phyloP scores from a whole-genome alignment of 192 early-diverging fungal species.

The Coemansia sp. region DNA sequence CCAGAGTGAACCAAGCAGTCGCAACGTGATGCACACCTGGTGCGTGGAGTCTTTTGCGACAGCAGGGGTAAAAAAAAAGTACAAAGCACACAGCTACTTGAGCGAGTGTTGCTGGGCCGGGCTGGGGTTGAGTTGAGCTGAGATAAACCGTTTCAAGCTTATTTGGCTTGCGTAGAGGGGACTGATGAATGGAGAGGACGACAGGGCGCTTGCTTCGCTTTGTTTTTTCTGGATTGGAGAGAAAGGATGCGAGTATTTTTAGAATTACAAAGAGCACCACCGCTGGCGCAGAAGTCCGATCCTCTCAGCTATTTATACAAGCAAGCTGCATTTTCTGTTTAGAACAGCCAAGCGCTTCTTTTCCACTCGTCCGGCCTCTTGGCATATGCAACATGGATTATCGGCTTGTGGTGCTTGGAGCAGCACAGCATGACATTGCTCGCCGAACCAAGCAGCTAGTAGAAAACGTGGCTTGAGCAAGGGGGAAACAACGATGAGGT shows the following conservation, averaged over 20 bases:
- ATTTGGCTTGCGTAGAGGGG: no score
- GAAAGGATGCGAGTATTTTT: not conserved
- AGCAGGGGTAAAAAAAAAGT: no score
- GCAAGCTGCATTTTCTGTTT: not conserved
- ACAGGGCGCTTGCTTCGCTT: not conserved
- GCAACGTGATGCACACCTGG: no score
- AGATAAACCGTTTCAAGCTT: no score
- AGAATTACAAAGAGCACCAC: not conserved
- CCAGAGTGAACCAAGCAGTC: no score
- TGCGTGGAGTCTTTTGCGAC: not conserved
- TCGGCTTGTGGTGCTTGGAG: not conserved
- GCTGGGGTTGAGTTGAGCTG: no score
- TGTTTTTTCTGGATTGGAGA: not conserved
- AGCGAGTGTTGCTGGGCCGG: no score
- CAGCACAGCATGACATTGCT: not conserved
- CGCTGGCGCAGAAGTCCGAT: not conserved
- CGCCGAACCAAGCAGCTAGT: constrained; percentile 3
- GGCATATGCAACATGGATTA: not conserved
- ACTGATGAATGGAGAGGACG: not conserved
- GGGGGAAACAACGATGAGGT: not conserved
- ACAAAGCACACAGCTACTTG: no score
- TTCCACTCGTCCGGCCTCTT: not conserved
- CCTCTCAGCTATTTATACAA: not conserved
- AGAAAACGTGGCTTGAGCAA: constrained; percentile 35
- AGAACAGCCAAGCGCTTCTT: not conserved